Evolutionary conservation across 2,329 filamentous ascomycete species (phyloP).

Genomic region (Beauveria asiatica): DNA sequence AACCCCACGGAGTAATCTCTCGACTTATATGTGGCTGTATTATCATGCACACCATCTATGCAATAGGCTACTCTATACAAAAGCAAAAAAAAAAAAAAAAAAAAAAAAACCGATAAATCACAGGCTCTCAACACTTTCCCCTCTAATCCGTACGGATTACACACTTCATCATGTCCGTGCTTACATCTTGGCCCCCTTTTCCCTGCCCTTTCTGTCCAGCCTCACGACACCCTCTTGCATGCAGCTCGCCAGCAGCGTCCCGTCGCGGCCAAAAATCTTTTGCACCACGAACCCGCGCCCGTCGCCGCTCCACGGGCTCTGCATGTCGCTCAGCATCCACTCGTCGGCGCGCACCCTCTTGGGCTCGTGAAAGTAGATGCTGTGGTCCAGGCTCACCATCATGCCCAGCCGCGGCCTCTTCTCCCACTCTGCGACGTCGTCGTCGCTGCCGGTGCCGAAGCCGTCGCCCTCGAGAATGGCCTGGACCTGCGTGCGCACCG

Average conservation of each 20-base stretch:
- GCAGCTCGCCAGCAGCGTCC: conserved; percentile 67
- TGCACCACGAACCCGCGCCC: conserved; percentile 69
- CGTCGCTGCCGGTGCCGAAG: background rate
- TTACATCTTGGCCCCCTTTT: conserved; percentile 27
- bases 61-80: too few relatives aligned
- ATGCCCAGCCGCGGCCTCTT: conserved; percentile 60
- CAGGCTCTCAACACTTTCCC: background rate
- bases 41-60: too few relatives aligned
- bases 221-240: conserved; percentile 61
- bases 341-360: conserved; percentile 51
- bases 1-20: too few relatives aligned
- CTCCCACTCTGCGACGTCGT: conserved; percentile 37
- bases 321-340: conserved; percentile 75
- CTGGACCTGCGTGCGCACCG: conserved; percentile 28
- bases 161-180: too few relatives aligned
- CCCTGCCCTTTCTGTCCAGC: conserved; percentile 33
- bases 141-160: too few relatives aligned
- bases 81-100: too few relatives aligned
- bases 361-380: conserved; percentile 60
- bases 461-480: conserved; percentile 35
- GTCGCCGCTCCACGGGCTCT: conserved; percentile 72
- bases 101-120: background rate
- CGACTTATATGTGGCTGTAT: too few relatives aligned
- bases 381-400: conserved; percentile 76
- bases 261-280: conserved; percentile 63